Evolutionary conservation across 1,139 yeast species (phyloP).

Genomic region (Taphrina pruni): DNA sequence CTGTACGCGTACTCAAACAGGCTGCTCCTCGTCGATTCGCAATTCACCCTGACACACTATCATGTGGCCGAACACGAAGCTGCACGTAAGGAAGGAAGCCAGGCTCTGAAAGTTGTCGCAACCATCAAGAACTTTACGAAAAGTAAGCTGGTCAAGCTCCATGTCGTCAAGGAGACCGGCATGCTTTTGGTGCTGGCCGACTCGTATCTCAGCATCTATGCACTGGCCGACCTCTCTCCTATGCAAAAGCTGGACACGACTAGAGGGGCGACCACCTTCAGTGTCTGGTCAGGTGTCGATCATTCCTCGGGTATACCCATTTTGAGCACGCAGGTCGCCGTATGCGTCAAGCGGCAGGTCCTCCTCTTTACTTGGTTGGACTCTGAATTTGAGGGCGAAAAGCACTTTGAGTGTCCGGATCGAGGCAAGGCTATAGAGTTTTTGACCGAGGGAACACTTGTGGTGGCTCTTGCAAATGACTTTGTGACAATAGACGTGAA

Average conservation of each 20-base stretch:
- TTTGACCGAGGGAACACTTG: conserved; percentile 51
- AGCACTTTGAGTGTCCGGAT: conserved; percentile 53
- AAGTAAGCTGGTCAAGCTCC: conserved; percentile 51
- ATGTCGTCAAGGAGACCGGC: conserved; percentile 52
- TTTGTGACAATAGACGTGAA: conserved; percentile 48
- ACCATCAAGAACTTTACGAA: conserved; percentile 44
- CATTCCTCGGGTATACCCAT: conserved; percentile 42
- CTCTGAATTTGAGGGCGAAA: conserved; percentile 49
- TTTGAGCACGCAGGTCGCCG: conserved; percentile 51
- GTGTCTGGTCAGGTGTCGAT: conserved; percentile 46
- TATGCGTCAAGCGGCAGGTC: conserved; percentile 52
- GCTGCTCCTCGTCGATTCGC: conserved; percentile 31
- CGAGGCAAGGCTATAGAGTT: conserved; percentile 52
- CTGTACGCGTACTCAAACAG: conserved; percentile 32
- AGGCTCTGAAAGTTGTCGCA: conserved; percentile 31
- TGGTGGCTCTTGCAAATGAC: conserved; percentile 52
- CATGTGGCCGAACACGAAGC: conserved; percentile 26
- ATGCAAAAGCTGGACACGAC: conserved; percentile 52
- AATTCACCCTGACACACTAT: conserved; percentile 31
- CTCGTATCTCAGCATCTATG: conserved; percentile 51
- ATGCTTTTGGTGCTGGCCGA: conserved; percentile 52
- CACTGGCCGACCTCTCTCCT: conserved; percentile 50
- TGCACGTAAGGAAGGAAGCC: background rate
- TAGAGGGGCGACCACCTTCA: conserved; percentile 52
- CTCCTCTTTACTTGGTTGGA: conserved; percentile 54